phyloP scores from a whole-genome alignment of 805 yeast genomes.

The Blastobotrys robertii region DNA sequence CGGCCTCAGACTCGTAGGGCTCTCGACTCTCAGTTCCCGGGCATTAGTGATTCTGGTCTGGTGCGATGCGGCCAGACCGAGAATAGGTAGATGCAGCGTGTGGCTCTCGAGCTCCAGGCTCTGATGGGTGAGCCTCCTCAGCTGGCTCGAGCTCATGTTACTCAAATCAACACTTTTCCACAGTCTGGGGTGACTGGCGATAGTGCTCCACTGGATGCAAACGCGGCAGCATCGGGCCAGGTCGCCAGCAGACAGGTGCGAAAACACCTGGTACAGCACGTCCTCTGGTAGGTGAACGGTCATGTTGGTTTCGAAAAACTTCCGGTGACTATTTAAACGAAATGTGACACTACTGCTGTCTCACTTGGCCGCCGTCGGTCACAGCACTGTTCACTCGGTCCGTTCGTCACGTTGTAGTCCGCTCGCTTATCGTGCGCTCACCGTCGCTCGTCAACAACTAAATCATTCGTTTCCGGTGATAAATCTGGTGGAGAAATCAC shows the following conservation, averaged over 20 bases:
- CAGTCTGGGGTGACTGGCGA: constrained; percentile 6
- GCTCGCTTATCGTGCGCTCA: background rate
- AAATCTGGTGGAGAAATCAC: too few species aligned
- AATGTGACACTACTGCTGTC: background rate
- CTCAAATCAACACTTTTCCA: constrained; percentile 7
- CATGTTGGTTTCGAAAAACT: background rate
- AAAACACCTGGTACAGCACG: constrained; percentile 9
- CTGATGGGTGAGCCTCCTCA: constrained; percentile 2
- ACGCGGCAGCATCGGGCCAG: constrained; percentile 6
- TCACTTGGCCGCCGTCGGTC: background rate
- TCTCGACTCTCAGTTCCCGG: background rate
- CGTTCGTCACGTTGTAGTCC: background rate
- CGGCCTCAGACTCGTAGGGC: constrained; percentile 2
- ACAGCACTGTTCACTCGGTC: background rate
- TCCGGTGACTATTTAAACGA: background rate
- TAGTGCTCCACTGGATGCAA: constrained; percentile 5
- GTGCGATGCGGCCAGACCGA: background rate
- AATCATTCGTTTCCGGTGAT: too few species aligned
- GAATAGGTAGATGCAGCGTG: background rate
- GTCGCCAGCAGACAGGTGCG: constrained; percentile 7
- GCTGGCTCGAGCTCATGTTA: constrained; percentile 1
- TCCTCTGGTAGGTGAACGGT: constrained; percentile 8
- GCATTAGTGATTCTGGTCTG: background rate
- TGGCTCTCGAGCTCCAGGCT: background rate
- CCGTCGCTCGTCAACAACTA: background rate